phyloP scores from a whole-genome alignment of 1,284 basidiomycete species.

The Sphagnurus paluster region DNA sequence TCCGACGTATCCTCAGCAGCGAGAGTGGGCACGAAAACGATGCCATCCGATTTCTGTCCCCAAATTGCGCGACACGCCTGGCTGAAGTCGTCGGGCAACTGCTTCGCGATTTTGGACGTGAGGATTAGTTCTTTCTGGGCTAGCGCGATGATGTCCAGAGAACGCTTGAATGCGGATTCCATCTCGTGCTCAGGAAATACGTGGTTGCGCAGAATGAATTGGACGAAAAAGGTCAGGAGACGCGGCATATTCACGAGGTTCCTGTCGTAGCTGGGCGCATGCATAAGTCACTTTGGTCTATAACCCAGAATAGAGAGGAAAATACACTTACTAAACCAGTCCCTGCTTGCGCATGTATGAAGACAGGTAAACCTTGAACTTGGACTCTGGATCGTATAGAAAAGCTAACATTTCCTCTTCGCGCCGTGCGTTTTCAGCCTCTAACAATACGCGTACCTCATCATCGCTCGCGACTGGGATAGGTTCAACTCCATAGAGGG shows the following conservation, averaged over 20 bases:
- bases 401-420: too few species aligned
- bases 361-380: conserved; percentile 61
- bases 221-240: conserved; percentile 60
- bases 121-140: conserved; percentile 60
- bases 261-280: conserved; percentile 38
- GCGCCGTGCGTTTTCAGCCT: conserved; percentile 34
- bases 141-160: conserved; percentile 46
- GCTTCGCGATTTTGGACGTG: conserved; percentile 50
- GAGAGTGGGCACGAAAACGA: too few species aligned
- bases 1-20: too few species aligned
- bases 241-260: conserved; percentile 51
- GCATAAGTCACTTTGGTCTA: conserved; percentile 1
- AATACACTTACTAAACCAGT: conserved; percentile 52
- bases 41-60: too few species aligned
- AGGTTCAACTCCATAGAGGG: conserved; percentile 26
- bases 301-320: neutral
- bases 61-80: conserved; percentile 45
- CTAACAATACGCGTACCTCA: conserved; percentile 34
- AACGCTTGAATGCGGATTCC: conserved; percentile 46
- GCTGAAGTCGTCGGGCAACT: conserved; percentile 57
- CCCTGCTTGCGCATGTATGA: conserved; percentile 64
- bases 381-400: conserved; percentile 52
- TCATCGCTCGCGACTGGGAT: conserved; percentile 27
- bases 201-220: conserved; percentile 58
- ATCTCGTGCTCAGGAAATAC: conserved; percentile 44